Evolutionary conservation across 2,329 filamentous ascomycete genomes (phyloP).

Genomic region (Escovopsis sp.): DNA sequence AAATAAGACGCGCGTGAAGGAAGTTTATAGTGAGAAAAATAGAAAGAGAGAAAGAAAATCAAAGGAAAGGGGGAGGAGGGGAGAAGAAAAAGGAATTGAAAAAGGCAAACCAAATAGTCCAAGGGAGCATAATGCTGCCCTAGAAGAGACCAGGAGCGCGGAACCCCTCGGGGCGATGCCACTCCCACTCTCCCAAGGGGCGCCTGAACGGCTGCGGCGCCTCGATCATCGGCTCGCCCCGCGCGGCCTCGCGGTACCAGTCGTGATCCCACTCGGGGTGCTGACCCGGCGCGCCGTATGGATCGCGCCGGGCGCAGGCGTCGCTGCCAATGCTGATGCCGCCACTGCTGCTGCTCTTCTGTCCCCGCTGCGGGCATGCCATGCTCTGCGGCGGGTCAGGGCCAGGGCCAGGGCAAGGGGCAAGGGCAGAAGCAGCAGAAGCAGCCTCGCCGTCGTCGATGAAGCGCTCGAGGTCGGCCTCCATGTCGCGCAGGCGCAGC

Average conservation of each 20-base stretch:
- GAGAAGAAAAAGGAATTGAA: slow-evolving; percentile 13
- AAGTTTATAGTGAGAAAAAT: not conserved
- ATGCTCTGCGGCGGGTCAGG: not conserved
- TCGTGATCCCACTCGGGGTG: not conserved
- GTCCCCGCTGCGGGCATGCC: not conserved
- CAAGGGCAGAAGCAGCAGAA: not conserved
- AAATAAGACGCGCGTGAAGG: not conserved
- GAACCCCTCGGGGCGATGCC: slow-evolving; percentile 21
- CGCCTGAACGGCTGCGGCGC: slow-evolving; percentile 3
- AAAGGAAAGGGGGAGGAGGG: not conserved
- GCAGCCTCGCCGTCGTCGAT: slow-evolving; percentile 11
- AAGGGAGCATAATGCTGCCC: slow-evolving; percentile 1
- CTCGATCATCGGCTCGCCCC: slow-evolving; percentile 2
- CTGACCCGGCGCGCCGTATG: not conserved
- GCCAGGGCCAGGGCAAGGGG: not conserved
- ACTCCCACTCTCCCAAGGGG: slow-evolving; percentile 17
- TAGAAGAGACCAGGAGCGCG: slow-evolving; percentile 11
- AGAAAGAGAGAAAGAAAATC: no score
- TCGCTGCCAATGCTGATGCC: slow-evolving; percentile 1
- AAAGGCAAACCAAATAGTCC: no score
- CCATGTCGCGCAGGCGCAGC: slow-evolving; percentile 42
- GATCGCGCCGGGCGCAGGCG: not conserved
- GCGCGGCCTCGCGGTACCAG: not conserved
- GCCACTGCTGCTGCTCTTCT: not conserved
- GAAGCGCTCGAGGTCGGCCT: slow-evolving; percentile 45